phyloP scores from a whole-genome alignment of 345 rosid genomes.

The Adansonia digitata region DNA sequence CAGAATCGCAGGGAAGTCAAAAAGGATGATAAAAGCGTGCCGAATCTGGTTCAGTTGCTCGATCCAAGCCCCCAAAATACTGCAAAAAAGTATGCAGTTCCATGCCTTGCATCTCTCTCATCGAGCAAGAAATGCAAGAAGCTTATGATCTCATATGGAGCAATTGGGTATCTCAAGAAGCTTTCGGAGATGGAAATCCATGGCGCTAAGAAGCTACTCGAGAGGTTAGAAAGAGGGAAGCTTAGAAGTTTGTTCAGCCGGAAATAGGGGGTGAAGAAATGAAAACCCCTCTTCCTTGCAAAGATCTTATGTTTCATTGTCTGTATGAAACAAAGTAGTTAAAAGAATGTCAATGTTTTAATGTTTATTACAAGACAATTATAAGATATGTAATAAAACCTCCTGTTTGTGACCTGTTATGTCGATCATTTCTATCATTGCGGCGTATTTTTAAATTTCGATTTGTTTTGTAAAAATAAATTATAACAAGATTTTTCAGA shows the following conservation, averaged over 20 bases:
- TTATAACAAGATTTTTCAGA: too few species aligned
- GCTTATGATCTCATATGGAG: conserved; percentile 86
- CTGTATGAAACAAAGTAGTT: conserved; percentile 43
- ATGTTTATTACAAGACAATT: not conserved
- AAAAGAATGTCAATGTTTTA: conserved; percentile 11
- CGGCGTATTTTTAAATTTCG: too few species aligned
- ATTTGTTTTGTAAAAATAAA: too few species aligned
- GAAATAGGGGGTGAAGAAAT: conserved; percentile 35
- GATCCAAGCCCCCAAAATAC: conserved; percentile 81
- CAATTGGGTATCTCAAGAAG: conserved; percentile 94
- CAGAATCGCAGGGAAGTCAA: conserved; percentile 72
- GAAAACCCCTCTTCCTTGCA: not conserved
- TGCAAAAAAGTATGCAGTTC: conserved; percentile 79
- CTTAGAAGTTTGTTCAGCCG: conserved; percentile 59
- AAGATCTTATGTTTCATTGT: conserved; percentile 41
- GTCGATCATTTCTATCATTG: too few species aligned
- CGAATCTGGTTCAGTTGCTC: conserved; percentile 73
- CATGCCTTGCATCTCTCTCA: conserved; percentile 51
- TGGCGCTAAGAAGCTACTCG: conserved; percentile 78
- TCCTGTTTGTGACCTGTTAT: not conserved
- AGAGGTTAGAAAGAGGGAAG: conserved; percentile 74
- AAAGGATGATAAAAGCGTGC: conserved; percentile 64
- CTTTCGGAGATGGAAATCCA: conserved; percentile 81
- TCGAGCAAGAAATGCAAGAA: conserved; percentile 87
- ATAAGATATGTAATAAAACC: not conserved